Base-by-base conservation (phyloP, 768 basidiomycete species). In the Auriculariales sp. region DNA sequence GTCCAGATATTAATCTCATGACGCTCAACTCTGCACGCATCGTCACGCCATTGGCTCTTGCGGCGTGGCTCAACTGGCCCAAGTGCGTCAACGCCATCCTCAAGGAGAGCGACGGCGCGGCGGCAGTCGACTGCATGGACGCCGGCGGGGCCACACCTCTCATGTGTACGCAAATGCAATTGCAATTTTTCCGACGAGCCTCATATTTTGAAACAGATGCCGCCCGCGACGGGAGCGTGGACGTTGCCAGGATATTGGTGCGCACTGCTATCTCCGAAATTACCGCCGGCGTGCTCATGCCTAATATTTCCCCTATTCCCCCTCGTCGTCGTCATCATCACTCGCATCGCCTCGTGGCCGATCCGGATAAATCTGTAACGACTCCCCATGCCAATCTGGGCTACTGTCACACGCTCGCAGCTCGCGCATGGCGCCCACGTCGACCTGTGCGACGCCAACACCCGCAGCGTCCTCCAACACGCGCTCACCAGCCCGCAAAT, bases 1-100 rank as follows among this genome's bases (percentile, higher is more conserved):
- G 78, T 50, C 71, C 73, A 2, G 69, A 78, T 44, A 71, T 81
- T 11, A 79, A 82, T 9, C 67, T 89, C 12, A 73, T 73, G 59
- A 79, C 81, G 15, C 66, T 89, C 34, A 88, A 89, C 60, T 77
- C 79, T n/a, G 79, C 84, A 68, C 77, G 76, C 48, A 83, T 83
- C 29, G 82, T 84, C 6, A 81, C 83, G 1, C 83, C 84, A 10
- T 72, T 89, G 14, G 79, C 82, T 3, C 77, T 85, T 70, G 82
- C 84, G 5, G 78, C 84, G 1, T 88, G 83, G 83, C 70, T 87
- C 17, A 79, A 85, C 56, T 66, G 74, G 61, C 73, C 74, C 10
- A 64, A 73, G 14, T 71, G 68, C 24, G 81, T 88, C n/a, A 68
- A 68, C 49, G 56, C 78, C 34, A 65, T 88, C n/a, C 71, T 88